Evolutionary conservation across 1,284 basidiomycete species (phyloP), one percentile per base, ranked within the genome.

Genomic region (Sanghuangporus weigelae): DNA sequence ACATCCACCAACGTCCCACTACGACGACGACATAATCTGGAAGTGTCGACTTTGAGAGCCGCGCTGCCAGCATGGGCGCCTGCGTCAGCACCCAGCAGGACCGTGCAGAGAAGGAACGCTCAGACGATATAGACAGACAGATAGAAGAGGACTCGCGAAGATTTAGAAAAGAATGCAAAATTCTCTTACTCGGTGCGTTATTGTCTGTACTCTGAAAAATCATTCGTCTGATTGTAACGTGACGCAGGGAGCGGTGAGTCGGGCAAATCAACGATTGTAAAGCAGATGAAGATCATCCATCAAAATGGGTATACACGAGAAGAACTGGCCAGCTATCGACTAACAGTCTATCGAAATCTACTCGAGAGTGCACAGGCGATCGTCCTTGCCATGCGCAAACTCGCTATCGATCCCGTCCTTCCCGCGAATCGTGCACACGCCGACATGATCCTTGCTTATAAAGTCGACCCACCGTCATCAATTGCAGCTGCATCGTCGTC

Each of bases 241-340:
- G 26, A 4, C 26, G 26, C 70, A 86, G 86, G 86, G 64, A 88
- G 87, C n/a, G 88, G 88, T 70, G 89, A 90, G 79, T 96, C 93
- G 0, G 96, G 96, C 39, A 98, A 98, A 79, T 92, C 88, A 5
- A 98, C 96, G 0, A 95, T 98, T 68, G 95, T 98, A 55, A 98
- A 98, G 77, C 96, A 98, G 77, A 98, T 98, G 96, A 98, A 97
- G 82, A 98, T 98, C 68, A 96, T 98, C 66, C 94, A 98, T 75
- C 94, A 98, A 75, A 90, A 92, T 70, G 96, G 96, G 7, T 98
- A 95, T 77, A 86, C 87, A 0, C 76, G 77, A 23, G 84, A 93
- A 1, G 96, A 98, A 75, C 84, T 96, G 46, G 78, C 90, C 66
- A 81, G 86, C 2, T 97, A 87, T 77, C 83, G 91, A 44, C 84